Percentiles rank a stretch among this genome's conserved stretches.
Evolutionary conservation across 306 rosid species (phyloP).

Genomic region (Quercus robur): DNA sequence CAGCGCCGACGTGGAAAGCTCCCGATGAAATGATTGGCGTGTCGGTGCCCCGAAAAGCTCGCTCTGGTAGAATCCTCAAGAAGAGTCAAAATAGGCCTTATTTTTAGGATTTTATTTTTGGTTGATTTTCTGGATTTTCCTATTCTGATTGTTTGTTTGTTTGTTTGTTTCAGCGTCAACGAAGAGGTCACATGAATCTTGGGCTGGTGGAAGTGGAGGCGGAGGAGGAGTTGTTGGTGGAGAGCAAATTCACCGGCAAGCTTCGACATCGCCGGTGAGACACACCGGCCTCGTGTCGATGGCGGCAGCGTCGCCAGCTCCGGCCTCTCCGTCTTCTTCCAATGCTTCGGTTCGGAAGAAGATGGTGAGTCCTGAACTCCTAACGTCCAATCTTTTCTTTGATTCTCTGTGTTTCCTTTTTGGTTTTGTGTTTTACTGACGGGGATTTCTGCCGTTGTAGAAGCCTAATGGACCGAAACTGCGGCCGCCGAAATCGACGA

Average conservation of each 20-base stretch:
- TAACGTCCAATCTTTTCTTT: background rate
- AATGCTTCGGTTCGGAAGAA: slow-evolving; percentile 70
- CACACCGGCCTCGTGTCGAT: slow-evolving; percentile 24
- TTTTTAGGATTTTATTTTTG: too few species aligned
- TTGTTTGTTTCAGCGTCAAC: slow-evolving; percentile 58
- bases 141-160: background rate
- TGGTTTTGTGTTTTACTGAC: slow-evolving; percentile 21
- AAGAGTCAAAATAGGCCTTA: too few species aligned
- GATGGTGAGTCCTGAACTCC: slow-evolving; percentile 57
- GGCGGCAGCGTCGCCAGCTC: slow-evolving; percentile 33
- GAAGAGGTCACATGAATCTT: slow-evolving; percentile 88
- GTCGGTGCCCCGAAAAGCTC: slow-evolving; percentile 86
- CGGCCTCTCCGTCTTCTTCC: slow-evolving; percentile 82
- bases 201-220: slow-evolving; percentile 62
- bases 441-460: slow-evolving; percentile 38
- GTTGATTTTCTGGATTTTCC: background rate
- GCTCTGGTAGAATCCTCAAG: slow-evolving; percentile 60
- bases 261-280: slow-evolving; percentile 83
- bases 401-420: background rate
- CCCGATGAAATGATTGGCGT: slow-evolving; percentile 99
- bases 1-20: slow-evolving; percentile 74
- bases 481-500: slow-evolving; percentile 61
- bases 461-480: slow-evolving; percentile 71
- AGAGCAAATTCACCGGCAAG: slow-evolving; percentile 65
- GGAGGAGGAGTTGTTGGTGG: slow-evolving; percentile 44